phyloP scores from a whole-genome alignment of 805 yeast genomes.

The Metschnikowia cerradonensis region DNA sequence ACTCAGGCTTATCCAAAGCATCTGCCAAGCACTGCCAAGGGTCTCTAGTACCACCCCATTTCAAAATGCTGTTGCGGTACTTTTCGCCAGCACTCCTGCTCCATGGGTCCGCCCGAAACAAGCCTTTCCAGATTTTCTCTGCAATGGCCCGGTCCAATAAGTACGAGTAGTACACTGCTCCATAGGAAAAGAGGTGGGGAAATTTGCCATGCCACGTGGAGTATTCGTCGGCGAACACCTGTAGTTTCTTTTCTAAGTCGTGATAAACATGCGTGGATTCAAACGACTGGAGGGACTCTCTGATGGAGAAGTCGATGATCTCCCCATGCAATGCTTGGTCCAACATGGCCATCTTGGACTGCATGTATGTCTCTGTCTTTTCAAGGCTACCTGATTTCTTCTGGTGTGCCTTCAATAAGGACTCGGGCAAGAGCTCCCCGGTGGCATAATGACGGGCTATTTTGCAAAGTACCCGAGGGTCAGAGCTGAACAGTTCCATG shows the following conservation, averaged over 20 bases:
- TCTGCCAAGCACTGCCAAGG: constrained; percentile 86
- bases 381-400: constrained; percentile 50
- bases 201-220: constrained; percentile 93
- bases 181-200: constrained; percentile 90
- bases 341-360: constrained; percentile 82
- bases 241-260: constrained; percentile 52
- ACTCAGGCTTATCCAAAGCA: constrained; percentile 60
- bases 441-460: constrained; percentile 74
- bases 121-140: constrained; percentile 69
- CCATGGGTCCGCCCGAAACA: constrained; percentile 70
- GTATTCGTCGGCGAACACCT: constrained; percentile 61
- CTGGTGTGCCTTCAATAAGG: constrained; percentile 49
- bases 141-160: constrained; percentile 91
- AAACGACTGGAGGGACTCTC: constrained; percentile 9
- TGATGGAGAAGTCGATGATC: constrained; percentile 29
- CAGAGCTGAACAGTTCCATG: constrained; percentile 90
- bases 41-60: constrained; percentile 92
- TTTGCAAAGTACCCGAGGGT: constrained; percentile 65
- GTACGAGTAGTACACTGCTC: constrained; percentile 91
- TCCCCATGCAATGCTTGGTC: constrained; percentile 74
- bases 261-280: constrained; percentile 65
- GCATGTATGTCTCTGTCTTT: constrained; percentile 76
- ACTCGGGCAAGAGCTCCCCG: constrained; percentile 52
- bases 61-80: constrained; percentile 64
- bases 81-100: constrained; percentile 69